Percentiles rank a stretch among this genome's conserved stretches.
These are phyloP conservation scores for Trametes cinnabarina DNA, from an alignment of 768 basidiomycete genomes.

Conservation along the genomic window DNA sequence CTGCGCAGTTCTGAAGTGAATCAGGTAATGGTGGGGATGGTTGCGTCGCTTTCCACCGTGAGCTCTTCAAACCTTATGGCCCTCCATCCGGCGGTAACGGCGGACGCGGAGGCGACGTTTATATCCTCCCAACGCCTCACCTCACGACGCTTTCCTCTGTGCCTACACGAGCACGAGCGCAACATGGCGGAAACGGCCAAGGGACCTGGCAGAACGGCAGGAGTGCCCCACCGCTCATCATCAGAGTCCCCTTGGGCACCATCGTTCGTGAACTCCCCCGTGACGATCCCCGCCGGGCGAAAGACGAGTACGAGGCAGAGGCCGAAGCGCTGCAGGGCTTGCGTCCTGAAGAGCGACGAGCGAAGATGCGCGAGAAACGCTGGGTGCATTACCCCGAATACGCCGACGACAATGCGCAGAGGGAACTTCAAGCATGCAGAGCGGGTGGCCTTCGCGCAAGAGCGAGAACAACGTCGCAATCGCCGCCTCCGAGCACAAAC, in stretches of 20 bases:
- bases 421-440: constrained; percentile 77
- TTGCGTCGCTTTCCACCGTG: constrained; percentile 89
- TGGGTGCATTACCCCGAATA: constrained; percentile 82
- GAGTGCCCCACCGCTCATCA: constrained; percentile 65
- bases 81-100: constrained; percentile 95
- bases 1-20: neutral
- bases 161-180: constrained; percentile 63
- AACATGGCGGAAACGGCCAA: constrained; percentile 67
- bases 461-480: constrained; percentile 54
- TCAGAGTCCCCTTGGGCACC: constrained; percentile 88
- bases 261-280: constrained; percentile 74
- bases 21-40: constrained; percentile 89
- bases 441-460: constrained; percentile 53
- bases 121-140: constrained; percentile 73
- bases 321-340: constrained; percentile 55
- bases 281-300: constrained; percentile 61
- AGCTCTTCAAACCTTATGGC: constrained; percentile 79
- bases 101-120: constrained; percentile 84
- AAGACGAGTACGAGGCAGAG: constrained; percentile 74
- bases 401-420: constrained; percentile 57
- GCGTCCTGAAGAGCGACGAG: constrained; percentile 44
- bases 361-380: constrained; percentile 60
- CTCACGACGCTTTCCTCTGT: constrained; percentile 78
- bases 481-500: constrained; percentile 40
- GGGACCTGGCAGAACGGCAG: constrained; percentile 89